phyloP scores from a whole-genome alignment of 2,329 filamentous ascomycete genomes.

The Fusarium azukiicola region DNA sequence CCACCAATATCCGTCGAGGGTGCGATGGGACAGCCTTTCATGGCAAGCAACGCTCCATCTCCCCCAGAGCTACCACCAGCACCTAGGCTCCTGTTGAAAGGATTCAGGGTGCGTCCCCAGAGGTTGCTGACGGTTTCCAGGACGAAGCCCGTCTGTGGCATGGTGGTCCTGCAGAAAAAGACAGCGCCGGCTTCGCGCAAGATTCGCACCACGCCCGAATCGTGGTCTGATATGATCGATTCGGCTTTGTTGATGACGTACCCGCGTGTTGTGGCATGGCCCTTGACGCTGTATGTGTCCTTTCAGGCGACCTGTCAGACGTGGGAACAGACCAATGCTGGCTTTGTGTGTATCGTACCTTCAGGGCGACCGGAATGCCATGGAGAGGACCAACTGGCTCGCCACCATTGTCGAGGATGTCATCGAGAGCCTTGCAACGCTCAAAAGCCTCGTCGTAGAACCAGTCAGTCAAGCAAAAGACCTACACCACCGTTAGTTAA shows the following conservation, averaged over 20 bases:
- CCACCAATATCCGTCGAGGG: slow-evolving; percentile 61
- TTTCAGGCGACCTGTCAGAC: neutral
- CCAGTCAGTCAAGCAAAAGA: slow-evolving; percentile 39
- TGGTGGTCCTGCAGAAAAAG: slow-evolving; percentile 83
- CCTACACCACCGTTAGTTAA: slow-evolving; percentile 6
- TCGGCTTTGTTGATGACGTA: slow-evolving; percentile 72
- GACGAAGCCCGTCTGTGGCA: slow-evolving; percentile 75
- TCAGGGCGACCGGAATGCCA: slow-evolving; percentile 73
- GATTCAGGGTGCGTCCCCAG: slow-evolving; percentile 80
- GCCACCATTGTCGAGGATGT: slow-evolving; percentile 8
- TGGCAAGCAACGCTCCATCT: slow-evolving; percentile 59
- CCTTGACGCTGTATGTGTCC: slow-evolving; percentile 65
- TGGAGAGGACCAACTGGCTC: slow-evolving; percentile 66
- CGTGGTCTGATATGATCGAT: slow-evolving; percentile 72
- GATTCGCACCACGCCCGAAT: slow-evolving; percentile 76
- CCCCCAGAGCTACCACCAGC: slow-evolving; percentile 83
- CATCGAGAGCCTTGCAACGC: slow-evolving; percentile 29
- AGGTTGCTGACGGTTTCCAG: slow-evolving; percentile 81
- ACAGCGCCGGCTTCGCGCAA: slow-evolving; percentile 81
- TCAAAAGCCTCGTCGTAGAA: slow-evolving; percentile 36
- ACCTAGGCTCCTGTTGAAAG: slow-evolving; percentile 75
- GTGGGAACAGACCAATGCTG: neutral
- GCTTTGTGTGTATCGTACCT: slow-evolving; percentile 37
- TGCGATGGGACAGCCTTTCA: slow-evolving; percentile 58
- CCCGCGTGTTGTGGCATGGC: slow-evolving; percentile 74